Conservation (phyloP, 768 basidiomycete genomes). For the Amyloporia xantha region DNA sequence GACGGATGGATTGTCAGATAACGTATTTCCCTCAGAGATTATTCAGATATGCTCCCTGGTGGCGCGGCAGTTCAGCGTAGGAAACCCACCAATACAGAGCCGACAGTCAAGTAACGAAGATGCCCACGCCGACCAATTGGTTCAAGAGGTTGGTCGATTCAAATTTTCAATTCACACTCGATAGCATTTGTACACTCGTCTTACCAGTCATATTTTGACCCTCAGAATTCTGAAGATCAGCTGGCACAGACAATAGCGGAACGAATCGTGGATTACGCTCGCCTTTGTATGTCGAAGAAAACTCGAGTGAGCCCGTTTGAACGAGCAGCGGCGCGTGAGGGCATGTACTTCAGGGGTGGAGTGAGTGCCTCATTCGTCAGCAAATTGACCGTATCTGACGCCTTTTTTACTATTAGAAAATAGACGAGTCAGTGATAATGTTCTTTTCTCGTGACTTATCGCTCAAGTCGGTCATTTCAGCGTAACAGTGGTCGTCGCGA, state of each 20-base stretch:
- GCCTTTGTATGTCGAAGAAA: constrained; percentile 61
- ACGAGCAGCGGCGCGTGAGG: constrained; percentile 58
- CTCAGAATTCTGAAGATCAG: constrained; percentile 42
- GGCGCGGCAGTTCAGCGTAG: constrained; percentile 31
- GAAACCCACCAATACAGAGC: neutral
- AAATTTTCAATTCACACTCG: no score
- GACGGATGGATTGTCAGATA: constrained; percentile 54
- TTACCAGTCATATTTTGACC: neutral
- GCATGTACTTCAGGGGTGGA: constrained; percentile 62
- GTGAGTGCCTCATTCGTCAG: constrained; percentile 38
- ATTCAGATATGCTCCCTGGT: constrained; percentile 63
- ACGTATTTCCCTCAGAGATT: constrained; percentile 63
- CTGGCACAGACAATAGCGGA: constrained; percentile 70
- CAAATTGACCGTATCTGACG: constrained; percentile 3
- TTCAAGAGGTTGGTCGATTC: no score
- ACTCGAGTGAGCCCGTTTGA: constrained; percentile 69
- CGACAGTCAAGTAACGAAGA: neutral
- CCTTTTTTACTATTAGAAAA: constrained; percentile 45
- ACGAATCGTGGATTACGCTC: constrained; percentile 62
- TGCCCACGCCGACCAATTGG: neutral
- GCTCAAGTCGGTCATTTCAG: constrained; percentile 34
- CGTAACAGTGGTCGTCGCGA: constrained; percentile 63
- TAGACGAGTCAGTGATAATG: constrained; percentile 65
- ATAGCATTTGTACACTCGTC: neutral
- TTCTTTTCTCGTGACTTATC: neutral